A percentile compares a stretch with the other conserved stretches of the same genome.
phyloP scores from a whole-genome alignment of 2,329 filamentous ascomycete genomes.

The Monosporascus sp. region DNA sequence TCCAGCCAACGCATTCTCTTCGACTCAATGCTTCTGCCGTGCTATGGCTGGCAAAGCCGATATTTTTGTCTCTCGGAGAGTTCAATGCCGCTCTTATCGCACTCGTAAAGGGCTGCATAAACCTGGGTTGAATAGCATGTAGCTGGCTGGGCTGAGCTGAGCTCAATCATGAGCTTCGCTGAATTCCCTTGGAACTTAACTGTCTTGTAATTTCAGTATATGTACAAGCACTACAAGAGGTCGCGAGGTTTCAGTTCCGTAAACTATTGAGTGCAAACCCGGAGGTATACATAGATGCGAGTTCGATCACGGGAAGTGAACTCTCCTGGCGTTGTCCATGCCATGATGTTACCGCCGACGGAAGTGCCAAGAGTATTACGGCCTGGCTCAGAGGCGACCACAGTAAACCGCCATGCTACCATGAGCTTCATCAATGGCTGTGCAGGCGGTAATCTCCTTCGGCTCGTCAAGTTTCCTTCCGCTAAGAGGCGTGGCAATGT shows the following conservation, averaged over 20 bases:
- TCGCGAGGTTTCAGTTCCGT: not conserved
- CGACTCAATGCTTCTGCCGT: not conserved
- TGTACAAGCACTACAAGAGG: not conserved
- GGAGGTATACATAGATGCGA: not conserved
- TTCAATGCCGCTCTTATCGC: too few relatives aligned
- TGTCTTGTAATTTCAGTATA: too few relatives aligned
- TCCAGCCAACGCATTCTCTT: not conserved
- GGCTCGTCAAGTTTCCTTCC: constrained; percentile 14
- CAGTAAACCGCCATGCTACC: constrained; percentile 1
- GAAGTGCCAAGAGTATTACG: not conserved
- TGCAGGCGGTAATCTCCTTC: constrained; percentile 5
- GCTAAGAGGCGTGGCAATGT: constrained; percentile 5
- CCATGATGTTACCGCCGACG: too few relatives aligned
- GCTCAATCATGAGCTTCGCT: too few relatives aligned
- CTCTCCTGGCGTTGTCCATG: too few relatives aligned
- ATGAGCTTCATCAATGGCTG: not conserved
- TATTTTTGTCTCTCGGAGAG: too few relatives aligned
- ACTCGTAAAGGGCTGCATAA: too few relatives aligned
- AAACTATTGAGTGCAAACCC: not conserved
- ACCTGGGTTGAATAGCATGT: too few relatives aligned
- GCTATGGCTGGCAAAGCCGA: not conserved
- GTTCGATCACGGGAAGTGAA: not conserved
- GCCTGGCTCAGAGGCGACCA: not conserved
- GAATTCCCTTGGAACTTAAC: too few relatives aligned
- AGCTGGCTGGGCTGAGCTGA: too few relatives aligned